These are phyloP conservation scores for Globisporangium middletonii DNA, from an alignment of 352 stramenopile species.

Conservation along the genomic window DNA sequence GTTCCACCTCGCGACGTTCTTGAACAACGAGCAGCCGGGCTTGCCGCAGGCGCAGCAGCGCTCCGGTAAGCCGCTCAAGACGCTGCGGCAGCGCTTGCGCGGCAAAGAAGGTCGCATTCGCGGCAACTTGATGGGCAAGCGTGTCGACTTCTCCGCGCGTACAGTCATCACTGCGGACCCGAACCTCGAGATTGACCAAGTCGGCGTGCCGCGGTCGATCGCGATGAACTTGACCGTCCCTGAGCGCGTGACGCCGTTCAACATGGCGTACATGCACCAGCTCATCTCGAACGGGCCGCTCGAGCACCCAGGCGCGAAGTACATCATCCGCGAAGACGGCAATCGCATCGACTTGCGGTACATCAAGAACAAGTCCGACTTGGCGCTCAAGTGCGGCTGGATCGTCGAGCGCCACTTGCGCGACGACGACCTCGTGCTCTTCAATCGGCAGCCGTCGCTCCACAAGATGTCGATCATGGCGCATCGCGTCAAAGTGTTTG, in stretches of 20 bases:
- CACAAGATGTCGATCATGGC: conserved; percentile 99
- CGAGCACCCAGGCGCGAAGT: conserved; percentile 96
- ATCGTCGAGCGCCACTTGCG: conserved; percentile 98
- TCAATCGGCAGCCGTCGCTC: conserved; percentile 99
- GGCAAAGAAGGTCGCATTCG: conserved; percentile 98
- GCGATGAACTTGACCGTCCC: conserved; percentile 98
- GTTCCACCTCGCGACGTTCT: conserved; percentile 89
- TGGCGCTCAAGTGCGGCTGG: conserved; percentile 95
- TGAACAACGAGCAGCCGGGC: conserved; percentile 98
- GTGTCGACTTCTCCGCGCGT: conserved; percentile 98
- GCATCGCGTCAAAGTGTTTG: conserved; percentile 98
- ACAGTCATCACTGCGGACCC: conserved; percentile 99
- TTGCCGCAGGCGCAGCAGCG: conserved; percentile 96
- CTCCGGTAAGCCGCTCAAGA: conserved; percentile 97
- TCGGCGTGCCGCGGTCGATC: conserved; percentile 97
- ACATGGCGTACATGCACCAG: conserved; percentile 93
- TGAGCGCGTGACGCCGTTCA: conserved; percentile 98
- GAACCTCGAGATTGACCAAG: conserved; percentile 98
- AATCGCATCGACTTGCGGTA: conserved; percentile 97
- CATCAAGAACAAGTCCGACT: conserved; percentile 95
- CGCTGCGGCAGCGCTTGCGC: conserved; percentile 93
- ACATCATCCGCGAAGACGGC: conserved; percentile 97
- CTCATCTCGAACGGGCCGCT: conserved; percentile 96
- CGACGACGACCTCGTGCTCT: conserved; percentile 98
- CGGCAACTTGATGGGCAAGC: conserved; percentile 99